Percentiles rank a stretch among this genome's conserved stretches.
These are phyloP conservation scores for Penicillium egyptiacum DNA, from an alignment of 495 filamentous ascomycete species.

Conservation along the genomic window DNA sequence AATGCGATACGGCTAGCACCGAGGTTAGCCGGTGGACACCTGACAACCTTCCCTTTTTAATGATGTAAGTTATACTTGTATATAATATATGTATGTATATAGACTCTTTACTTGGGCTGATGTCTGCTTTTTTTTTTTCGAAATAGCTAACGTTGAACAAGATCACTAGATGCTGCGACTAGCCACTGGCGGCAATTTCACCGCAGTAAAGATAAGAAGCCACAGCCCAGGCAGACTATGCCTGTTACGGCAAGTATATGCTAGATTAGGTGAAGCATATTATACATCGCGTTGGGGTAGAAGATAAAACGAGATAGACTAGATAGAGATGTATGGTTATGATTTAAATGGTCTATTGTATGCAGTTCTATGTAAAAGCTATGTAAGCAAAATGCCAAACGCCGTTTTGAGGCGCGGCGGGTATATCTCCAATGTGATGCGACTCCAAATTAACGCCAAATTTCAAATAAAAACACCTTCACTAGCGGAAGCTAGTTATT, in stretches of 20 bases:
- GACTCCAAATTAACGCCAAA: neutral
- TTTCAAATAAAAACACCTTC: neutral
- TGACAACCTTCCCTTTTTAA: slow-evolving; percentile 4
- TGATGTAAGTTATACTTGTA: neutral
- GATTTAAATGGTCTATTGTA: neutral
- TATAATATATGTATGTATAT: neutral
- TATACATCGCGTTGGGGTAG: neutral
- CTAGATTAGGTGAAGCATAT: slow-evolving; percentile 5
- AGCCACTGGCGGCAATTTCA: neutral
- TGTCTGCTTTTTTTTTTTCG: neutral
- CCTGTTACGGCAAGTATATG: slow-evolving; percentile 6
- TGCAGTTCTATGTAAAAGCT: slow-evolving; percentile 1
- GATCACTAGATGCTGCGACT: neutral
- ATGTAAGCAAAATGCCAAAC: neutral
- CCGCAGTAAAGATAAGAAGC: neutral
- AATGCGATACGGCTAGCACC: slow-evolving; percentile 16
- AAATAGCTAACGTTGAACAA: neutral
- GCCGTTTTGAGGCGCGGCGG: slow-evolving; percentile 7
- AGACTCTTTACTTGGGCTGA: neutral
- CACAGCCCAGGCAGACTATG: neutral
- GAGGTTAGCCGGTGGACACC: slow-evolving; percentile 10
- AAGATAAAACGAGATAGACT: neutral
- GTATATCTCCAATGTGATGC: slow-evolving; percentile 6
- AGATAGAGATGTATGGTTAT: neutral
- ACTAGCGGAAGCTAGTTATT: neutral